Conservation (phyloP, 768 basidiomycete species). For the Kwoniella botswanensis region DNA sequence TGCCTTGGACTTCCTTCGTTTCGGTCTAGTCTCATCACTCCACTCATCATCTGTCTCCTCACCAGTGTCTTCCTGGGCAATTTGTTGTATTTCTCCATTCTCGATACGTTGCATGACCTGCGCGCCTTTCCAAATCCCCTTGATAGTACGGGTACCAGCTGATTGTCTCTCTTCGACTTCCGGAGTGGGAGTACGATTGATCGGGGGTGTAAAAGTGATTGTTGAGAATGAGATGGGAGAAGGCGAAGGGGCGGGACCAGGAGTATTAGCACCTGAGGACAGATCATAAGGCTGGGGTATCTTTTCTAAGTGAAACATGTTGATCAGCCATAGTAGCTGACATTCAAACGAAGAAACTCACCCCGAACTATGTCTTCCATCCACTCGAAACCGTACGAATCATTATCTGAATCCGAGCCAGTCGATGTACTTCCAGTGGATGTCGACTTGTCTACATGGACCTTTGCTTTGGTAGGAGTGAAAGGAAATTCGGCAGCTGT, state of each 20-base stretch:
- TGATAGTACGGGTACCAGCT: neutral
- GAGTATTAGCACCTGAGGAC: neutral
- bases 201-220: neutral
- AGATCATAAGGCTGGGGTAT: neutral
- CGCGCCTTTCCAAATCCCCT: constrained; percentile 22
- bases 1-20: neutral
- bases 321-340: no score
- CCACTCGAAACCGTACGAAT: constrained; percentile 7
- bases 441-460: neutral
- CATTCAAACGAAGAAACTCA: constrained; percentile 1
- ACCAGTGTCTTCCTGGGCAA: neutral
- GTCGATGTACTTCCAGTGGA: constrained; percentile 1
- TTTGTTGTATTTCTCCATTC: neutral
- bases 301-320: neutral
- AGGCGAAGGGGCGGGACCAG: constrained; percentile 8
- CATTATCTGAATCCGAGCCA: neutral
- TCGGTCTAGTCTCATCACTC: neutral
- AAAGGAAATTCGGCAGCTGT: no score
- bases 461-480: no score
- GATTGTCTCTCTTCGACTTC: neutral
- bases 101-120: constrained; percentile 23
- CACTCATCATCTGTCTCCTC: neutral
- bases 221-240: constrained; percentile 22
- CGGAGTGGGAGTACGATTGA: neutral
- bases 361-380: constrained; percentile 7